Conservation (phyloP, 2,329 filamentous ascomycete genomes). For the Verticillium longisporum region DNA sequence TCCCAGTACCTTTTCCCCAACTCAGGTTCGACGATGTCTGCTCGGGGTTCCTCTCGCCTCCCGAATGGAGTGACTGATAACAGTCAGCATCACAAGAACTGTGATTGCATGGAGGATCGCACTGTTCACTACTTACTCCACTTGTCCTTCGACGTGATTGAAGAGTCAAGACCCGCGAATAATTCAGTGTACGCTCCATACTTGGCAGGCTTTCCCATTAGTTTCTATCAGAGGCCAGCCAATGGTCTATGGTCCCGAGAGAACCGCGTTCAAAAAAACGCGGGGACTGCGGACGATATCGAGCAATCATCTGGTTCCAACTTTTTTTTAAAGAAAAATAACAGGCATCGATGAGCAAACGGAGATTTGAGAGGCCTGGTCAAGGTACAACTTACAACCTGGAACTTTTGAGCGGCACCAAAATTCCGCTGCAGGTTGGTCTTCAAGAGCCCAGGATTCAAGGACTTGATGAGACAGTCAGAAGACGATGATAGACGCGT, state of each 20-base stretch:
- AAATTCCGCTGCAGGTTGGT: constrained; percentile 8
- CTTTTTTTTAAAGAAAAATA: too few relatives aligned
- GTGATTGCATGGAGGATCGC: neutral
- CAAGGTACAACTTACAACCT: neutral
- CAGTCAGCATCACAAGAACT: neutral
- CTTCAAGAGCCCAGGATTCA: constrained; percentile 6
- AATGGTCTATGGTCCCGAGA: too few relatives aligned
- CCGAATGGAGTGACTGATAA: constrained; percentile 7
- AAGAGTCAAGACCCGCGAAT: constrained; percentile 28
- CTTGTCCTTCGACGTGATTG: constrained; percentile 24
- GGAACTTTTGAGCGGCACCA: neutral
- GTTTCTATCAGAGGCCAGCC: neutral
- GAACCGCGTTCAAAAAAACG: too few relatives aligned
- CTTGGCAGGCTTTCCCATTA: constrained; percentile 3
- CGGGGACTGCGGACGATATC: too few relatives aligned
- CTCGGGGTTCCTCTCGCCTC: constrained; percentile 1
- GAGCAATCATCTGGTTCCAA: too few relatives aligned
- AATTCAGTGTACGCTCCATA: constrained; percentile 35
- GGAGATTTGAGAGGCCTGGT: too few relatives aligned
- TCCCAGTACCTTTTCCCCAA: constrained; percentile 8
- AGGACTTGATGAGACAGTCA: neutral
- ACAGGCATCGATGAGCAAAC: too few relatives aligned
- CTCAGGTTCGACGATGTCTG: constrained; percentile 3
- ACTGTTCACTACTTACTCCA: neutral
- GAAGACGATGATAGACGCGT: neutral